Conservation (phyloP, 768 basidiomycete species). For the Kockovaella imperatae region DNA sequence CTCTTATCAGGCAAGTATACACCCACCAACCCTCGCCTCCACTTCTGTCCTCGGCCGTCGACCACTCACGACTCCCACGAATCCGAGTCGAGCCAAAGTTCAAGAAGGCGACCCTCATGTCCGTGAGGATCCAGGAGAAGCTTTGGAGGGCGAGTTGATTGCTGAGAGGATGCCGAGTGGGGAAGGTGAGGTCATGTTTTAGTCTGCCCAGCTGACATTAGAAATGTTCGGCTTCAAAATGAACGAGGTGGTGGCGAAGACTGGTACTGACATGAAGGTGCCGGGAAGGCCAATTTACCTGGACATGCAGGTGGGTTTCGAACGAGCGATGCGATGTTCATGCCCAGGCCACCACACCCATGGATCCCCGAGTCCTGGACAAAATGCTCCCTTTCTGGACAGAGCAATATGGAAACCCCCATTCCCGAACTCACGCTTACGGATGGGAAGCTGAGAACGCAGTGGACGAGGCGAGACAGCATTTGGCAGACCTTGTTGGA, state of each 20-base stretch:
- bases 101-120: slow-evolving; percentile 17
- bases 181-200: slow-evolving; percentile 20
- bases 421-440: slow-evolving; percentile 96
- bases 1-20: slow-evolving; percentile 7
- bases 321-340: neutral
- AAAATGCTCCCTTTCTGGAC: slow-evolving; percentile 93
- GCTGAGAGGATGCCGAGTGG: slow-evolving; percentile 18
- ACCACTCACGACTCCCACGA: slow-evolving; percentile 16
- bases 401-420: slow-evolving; percentile 95
- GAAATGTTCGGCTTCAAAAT: slow-evolving; percentile 45
- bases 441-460: slow-evolving; percentile 98
- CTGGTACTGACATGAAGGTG: slow-evolving; percentile 38
- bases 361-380: slow-evolving; percentile 93
- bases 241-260: slow-evolving; percentile 37
- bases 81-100: slow-evolving; percentile 11
- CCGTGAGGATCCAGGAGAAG: slow-evolving; percentile 31
- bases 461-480: slow-evolving; percentile 86
- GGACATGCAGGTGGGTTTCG: slow-evolving; percentile 75
- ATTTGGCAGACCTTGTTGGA: slow-evolving; percentile 85
- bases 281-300: slow-evolving; percentile 78
- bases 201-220: slow-evolving; percentile 3
- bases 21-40: slow-evolving; percentile 8
- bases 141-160: slow-evolving; percentile 25
- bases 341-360: slow-evolving; percentile 89
- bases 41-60: slow-evolving; percentile 11